These are phyloP conservation scores for Pleurozium schreberi DNA, from an alignment of 225 moss, liverwort and hornwort genomes.

Conservation along the genomic window DNA sequence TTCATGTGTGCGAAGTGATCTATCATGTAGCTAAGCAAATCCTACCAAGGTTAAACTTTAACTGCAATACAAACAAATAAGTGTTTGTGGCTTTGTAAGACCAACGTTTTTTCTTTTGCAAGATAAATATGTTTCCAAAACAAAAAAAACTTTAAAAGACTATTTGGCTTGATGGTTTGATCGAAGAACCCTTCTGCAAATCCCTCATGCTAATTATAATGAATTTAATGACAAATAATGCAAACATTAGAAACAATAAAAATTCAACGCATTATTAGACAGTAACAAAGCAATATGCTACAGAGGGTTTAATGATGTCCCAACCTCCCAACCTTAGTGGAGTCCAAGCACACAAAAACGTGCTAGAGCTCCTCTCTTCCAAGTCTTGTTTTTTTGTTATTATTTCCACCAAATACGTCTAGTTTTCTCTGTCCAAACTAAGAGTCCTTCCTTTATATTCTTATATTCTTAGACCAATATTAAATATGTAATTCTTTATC, in stretches of 20 bases:
- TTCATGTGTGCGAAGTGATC: too few species aligned
- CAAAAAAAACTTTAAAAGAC: too few species aligned
- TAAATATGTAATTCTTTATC: background rate
- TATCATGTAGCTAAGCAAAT: too few species aligned
- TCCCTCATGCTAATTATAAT: fast-evolving
- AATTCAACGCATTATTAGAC: background rate
- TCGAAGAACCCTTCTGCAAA: background rate
- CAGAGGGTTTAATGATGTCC: background rate
- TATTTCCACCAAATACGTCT: background rate
- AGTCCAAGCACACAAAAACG: fast-evolving
- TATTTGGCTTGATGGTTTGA: background rate
- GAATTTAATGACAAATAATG: background rate
- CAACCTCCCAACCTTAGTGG: background rate
- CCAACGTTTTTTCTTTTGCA: too few species aligned
- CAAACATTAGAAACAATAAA: background rate
- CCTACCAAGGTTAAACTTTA: background rate
- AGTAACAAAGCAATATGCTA: background rate
- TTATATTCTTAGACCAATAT: background rate
- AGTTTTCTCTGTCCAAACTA: background rate
- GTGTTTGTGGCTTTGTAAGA: background rate
- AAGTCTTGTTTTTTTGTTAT: background rate
- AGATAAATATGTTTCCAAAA: background rate
- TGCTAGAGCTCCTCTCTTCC: fast-evolving
- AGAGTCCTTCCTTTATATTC: fast-evolving
- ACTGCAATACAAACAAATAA: background rate